These are phyloP conservation scores for Penicillium cosmopolitanum DNA, from an alignment of 495 filamentous ascomycete species.

Conservation along the genomic window DNA sequence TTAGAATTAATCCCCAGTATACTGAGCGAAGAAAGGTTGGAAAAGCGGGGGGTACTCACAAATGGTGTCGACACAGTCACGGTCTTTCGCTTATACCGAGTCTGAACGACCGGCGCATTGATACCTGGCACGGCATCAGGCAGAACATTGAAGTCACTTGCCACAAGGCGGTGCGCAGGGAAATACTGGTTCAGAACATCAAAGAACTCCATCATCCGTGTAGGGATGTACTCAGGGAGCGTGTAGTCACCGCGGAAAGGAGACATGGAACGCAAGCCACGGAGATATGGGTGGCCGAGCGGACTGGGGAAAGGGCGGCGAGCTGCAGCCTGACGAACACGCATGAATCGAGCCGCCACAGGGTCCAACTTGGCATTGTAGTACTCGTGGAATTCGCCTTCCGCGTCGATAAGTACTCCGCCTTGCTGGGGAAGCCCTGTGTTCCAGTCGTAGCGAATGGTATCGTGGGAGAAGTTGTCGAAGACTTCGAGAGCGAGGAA, in stretches of 20 bases:
- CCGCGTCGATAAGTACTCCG: conserved; percentile 77
- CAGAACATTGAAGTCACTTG: conserved; percentile 85
- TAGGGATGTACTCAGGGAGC: conserved; percentile 89
- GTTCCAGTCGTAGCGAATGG: conserved; percentile 78
- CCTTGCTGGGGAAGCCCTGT: conserved; percentile 83
- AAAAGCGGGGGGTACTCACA: conserved; percentile 54
- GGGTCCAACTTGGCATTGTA: conserved; percentile 81
- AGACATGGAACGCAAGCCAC: conserved; percentile 59
- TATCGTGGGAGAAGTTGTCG: conserved; percentile 97
- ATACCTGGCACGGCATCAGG: conserved; percentile 80
- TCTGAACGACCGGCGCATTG: conserved; percentile 95
- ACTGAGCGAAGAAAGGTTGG: no score
- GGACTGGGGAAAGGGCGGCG: conserved; percentile 57
- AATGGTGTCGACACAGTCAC: conserved; percentile 90
- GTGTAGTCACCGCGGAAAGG: conserved; percentile 76
- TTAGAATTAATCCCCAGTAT: not conserved
- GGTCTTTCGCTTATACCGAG: conserved; percentile 79
- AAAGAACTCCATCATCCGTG: conserved; percentile 94
- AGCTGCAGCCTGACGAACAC: conserved; percentile 71
- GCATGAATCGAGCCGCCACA: conserved; percentile 77
- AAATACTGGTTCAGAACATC: conserved; percentile 85
- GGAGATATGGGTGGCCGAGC: conserved; percentile 55
- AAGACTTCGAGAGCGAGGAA: conserved; percentile 99
- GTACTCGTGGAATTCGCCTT: conserved; percentile 94
- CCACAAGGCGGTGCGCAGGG: conserved; percentile 84